Percentiles rank a stretch among this genome's conserved stretches.
phyloP scores from a whole-genome alignment of 2,329 filamentous ascomycete species.

The Dichotomopilus funicola region DNA sequence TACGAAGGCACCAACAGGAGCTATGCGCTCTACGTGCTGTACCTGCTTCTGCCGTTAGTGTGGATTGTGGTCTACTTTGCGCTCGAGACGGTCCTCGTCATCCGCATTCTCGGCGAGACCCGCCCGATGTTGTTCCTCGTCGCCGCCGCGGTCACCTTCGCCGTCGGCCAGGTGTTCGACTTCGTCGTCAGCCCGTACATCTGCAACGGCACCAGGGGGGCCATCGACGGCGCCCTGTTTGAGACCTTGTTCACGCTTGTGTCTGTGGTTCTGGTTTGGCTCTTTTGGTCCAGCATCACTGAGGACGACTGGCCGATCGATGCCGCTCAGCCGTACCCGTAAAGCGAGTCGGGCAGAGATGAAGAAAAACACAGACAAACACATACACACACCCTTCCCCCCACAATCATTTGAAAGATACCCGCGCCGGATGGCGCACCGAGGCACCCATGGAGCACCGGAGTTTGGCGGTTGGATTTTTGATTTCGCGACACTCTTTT shows the following conservation, averaged over 20 bases:
- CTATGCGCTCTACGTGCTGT: slow-evolving; percentile 87
- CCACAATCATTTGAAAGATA: slow-evolving; percentile 5
- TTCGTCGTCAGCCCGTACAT: slow-evolving; percentile 90
- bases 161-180: slow-evolving; percentile 90
- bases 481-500: slow-evolving; percentile 15
- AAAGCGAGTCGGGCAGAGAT: neutral
- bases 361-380: too few species aligned
- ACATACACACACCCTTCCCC: too few species aligned
- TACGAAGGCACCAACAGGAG: slow-evolving; percentile 56
- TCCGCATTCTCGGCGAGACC: slow-evolving; percentile 78
- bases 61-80: slow-evolving; percentile 85
- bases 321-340: slow-evolving; percentile 23
- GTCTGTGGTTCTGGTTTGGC: slow-evolving; percentile 76
- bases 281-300: slow-evolving; percentile 98
- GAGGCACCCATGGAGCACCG: slow-evolving; percentile 3
- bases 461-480: slow-evolving; percentile 11
- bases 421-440: slow-evolving; percentile 10
- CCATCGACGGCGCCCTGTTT: slow-evolving; percentile 90
- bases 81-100: slow-evolving; percentile 75
- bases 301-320: slow-evolving; percentile 87
- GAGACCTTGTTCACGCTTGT: slow-evolving; percentile 87
- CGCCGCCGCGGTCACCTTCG: slow-evolving; percentile 72
- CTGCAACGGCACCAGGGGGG: slow-evolving; percentile 73
- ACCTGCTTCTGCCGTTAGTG: slow-evolving; percentile 80
- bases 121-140: slow-evolving; percentile 88